Conservation (phyloP, 192 early-diverging fungal genomes). For the Entophlyctis helioformis region DNA sequence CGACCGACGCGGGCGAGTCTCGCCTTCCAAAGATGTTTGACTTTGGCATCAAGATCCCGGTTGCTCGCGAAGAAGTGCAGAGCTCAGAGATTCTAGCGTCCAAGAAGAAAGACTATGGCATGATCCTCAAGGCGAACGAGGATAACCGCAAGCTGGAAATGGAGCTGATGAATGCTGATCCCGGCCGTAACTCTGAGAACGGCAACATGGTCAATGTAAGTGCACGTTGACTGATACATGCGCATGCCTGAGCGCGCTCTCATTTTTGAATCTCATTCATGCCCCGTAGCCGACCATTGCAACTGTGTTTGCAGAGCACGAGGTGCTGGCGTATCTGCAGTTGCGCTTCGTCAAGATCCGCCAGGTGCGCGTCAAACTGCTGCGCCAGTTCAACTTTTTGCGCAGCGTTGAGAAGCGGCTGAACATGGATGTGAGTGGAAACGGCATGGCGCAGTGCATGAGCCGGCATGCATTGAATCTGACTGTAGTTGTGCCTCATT, state of each 20-base stretch:
- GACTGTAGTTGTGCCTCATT: too few relatives aligned
- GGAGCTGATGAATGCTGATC: constrained; percentile 18
- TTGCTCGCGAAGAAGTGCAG: constrained; percentile 8
- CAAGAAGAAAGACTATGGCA: constrained; percentile 33
- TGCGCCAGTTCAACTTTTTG: constrained; percentile 39
- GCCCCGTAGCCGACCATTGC: constrained; percentile 23
- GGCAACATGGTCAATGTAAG: too few relatives aligned
- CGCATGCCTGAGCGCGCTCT: too few relatives aligned
- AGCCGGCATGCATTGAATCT: too few relatives aligned
- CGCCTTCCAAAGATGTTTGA: constrained; percentile 26
- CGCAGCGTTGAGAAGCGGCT: constrained; percentile 36
- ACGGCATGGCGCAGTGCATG: too few relatives aligned
- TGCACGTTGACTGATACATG: too few relatives aligned
- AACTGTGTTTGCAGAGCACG: constrained; percentile 41
- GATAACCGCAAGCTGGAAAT: constrained; percentile 25
- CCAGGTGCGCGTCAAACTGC: constrained; percentile 21
- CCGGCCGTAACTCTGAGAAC: constrained; percentile 3
- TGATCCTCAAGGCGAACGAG: constrained; percentile 21
- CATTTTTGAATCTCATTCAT: too few relatives aligned
- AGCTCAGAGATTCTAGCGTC: constrained; percentile 28
- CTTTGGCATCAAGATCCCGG: constrained; percentile 29
- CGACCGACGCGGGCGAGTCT: constrained; percentile 1
- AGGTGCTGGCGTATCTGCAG: constrained; percentile 29
- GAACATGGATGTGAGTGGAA: constrained; percentile 19
- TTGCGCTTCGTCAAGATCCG: constrained; percentile 24